A percentile compares a stretch with the other conserved stretches of the same genome.
phyloP scores from a whole-genome alignment of 2,329 filamentous ascomycete genomes.

The Aspergillus sojae region DNA sequence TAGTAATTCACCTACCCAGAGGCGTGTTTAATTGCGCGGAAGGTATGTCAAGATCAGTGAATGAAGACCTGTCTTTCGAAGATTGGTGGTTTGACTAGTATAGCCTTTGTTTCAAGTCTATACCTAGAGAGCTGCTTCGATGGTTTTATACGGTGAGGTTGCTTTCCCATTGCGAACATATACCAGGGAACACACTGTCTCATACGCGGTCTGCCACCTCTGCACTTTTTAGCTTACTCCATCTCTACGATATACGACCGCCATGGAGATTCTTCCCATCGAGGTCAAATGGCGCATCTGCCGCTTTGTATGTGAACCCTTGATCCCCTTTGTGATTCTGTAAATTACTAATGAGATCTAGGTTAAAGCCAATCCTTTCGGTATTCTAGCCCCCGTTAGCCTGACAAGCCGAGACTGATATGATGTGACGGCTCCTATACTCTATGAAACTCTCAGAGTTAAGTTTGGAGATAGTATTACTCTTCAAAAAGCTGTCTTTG shows the following conservation, averaged over 20 bases:
- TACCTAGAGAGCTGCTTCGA: too few species aligned
- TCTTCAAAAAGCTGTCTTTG: not conserved
- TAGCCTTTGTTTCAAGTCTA: too few species aligned
- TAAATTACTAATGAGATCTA: not conserved
- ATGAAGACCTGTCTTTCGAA: not conserved
- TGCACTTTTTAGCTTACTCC: too few species aligned
- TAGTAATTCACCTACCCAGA: not conserved
- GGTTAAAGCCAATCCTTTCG: not conserved
- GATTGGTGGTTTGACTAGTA: too few species aligned
- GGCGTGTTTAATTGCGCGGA: not conserved
- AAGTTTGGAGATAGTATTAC: not conserved
- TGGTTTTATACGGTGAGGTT: too few species aligned
- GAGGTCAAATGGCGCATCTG: not conserved
- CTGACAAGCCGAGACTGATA: not conserved
- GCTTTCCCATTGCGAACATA: too few species aligned
- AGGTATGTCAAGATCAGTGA: not conserved
- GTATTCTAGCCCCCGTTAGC: not conserved
- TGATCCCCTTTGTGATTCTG: not conserved
- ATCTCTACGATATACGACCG: not conserved
- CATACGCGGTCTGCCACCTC: too few species aligned
- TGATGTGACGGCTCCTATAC: not conserved
- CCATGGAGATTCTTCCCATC: not conserved
- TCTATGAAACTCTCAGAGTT: not conserved
- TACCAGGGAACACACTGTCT: too few species aligned
- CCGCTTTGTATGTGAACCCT: not conserved